Conservation (phyloP, 2,329 filamentous ascomycete species). For the Coniochaeta sp. region DNA sequence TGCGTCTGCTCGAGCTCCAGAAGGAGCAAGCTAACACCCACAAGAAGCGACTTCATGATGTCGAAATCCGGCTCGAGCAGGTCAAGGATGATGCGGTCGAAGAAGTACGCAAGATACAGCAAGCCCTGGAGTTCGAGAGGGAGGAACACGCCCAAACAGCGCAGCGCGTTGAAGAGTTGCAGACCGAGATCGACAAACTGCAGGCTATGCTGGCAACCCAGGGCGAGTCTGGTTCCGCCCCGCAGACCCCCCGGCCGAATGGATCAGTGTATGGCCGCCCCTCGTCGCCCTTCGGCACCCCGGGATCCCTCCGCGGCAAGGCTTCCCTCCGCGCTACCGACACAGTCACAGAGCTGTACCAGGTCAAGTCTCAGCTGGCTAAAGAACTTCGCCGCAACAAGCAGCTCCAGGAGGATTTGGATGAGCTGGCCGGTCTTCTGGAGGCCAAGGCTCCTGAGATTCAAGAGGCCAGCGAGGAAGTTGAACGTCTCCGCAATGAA, state of each 20-base stretch:
- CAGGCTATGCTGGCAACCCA: slow-evolving; percentile 36
- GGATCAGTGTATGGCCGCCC: slow-evolving; percentile 45
- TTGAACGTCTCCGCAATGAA: slow-evolving; percentile 71
- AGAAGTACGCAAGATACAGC: slow-evolving; percentile 46
- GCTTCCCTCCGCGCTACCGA: slow-evolving; percentile 52
- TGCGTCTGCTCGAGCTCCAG: slow-evolving; percentile 75
- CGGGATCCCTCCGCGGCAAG: slow-evolving; percentile 50
- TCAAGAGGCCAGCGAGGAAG: slow-evolving; percentile 75
- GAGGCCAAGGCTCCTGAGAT: slow-evolving; percentile 85
- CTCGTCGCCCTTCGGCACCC: slow-evolving; percentile 57
- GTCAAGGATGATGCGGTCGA: slow-evolving; percentile 61
- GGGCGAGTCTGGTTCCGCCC: slow-evolving; percentile 38
- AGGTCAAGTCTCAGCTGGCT: slow-evolving; percentile 65
- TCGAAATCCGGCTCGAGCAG: slow-evolving; percentile 56
- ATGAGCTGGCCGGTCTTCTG: slow-evolving; percentile 78
- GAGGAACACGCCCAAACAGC: slow-evolving; percentile 38
- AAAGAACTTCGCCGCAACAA: slow-evolving; percentile 68
- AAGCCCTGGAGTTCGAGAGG: slow-evolving; percentile 50
- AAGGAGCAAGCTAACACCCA: slow-evolving; percentile 69
- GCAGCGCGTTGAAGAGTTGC: slow-evolving; percentile 41
- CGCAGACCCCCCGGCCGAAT: slow-evolving; percentile 56
- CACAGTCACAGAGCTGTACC: slow-evolving; percentile 57
- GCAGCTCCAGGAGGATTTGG: slow-evolving; percentile 68
- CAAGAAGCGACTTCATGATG: slow-evolving; percentile 61
- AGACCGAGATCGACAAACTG: slow-evolving; percentile 46